phyloP scores from a whole-genome alignment of 208 protist genomes.

The Lotmaria passim region DNA sequence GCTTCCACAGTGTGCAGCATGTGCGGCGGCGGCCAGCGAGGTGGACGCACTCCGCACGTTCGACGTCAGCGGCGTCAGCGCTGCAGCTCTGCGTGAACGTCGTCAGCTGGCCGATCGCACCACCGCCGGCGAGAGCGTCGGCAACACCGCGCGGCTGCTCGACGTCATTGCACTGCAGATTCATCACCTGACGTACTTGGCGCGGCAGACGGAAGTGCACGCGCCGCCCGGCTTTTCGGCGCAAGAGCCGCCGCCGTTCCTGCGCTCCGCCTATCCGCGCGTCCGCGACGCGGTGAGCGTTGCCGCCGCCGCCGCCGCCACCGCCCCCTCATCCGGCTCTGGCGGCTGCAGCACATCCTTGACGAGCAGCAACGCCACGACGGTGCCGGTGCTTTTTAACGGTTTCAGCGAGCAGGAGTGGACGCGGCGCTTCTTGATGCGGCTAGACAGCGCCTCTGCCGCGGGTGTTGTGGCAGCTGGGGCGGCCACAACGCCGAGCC shows the following conservation, averaged over 20 bases:
- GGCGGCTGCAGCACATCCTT: too few species aligned
- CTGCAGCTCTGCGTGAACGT: slow-evolving; percentile 31
- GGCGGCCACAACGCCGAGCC: background rate
- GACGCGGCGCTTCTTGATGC: slow-evolving; percentile 25
- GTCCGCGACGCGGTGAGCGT: slow-evolving; percentile 35
- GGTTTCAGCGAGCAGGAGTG: slow-evolving; percentile 33
- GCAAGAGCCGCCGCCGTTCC: slow-evolving; percentile 71
- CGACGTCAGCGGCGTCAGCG: slow-evolving; percentile 15
- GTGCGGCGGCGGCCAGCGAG: slow-evolving; percentile 54
- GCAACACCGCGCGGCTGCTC: slow-evolving; percentile 33
- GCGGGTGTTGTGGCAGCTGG: background rate
- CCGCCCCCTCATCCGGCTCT: too few species aligned
- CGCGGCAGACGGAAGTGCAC: slow-evolving; percentile 51
- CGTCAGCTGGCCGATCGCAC: slow-evolving; percentile 45
- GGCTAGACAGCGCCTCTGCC: slow-evolving; percentile 11
- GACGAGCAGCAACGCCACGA: too few species aligned
- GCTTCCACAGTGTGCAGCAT: slow-evolving; percentile 54
- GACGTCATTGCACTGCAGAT: slow-evolving; percentile 59
- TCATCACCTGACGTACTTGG: slow-evolving; percentile 51
- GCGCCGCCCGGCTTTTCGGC: slow-evolving; percentile 60
- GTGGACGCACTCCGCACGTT: slow-evolving; percentile 58
- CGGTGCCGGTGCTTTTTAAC: background rate
- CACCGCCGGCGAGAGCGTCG: slow-evolving; percentile 44
- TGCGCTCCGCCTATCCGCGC: slow-evolving; percentile 62
- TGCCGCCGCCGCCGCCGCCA: background rate